Base-by-base conservation (phyloP, 129 eudicot species). In the Escallonia herrerae region DNA sequence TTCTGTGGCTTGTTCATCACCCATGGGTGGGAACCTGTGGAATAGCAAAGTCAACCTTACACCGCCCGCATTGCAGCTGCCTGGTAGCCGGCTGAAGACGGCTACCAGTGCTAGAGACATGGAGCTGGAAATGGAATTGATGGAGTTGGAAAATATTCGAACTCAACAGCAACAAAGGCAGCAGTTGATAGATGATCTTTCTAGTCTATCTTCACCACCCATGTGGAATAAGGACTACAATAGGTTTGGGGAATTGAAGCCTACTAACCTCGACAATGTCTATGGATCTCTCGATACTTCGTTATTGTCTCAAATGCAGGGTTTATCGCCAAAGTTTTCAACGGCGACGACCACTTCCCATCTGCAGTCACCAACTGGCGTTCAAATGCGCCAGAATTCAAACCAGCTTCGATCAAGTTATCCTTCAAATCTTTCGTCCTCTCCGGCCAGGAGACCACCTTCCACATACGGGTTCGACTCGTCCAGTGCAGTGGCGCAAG, bases 51-150 rank as follows among this genome's bases (percentile, higher is more conserved):
- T 76, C 52, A 81, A 76, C 49, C 53, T 66, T 44, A 83, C 90
- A 0, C 98, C 91, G 0, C 96, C 99, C 0, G 76, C 84, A 14
- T 58, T 89, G 64, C 96, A 86, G 70, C 89, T 93, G 3, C 85
- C 91, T 0, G 96, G 95, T 22, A 93, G 99, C 65, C 82, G 99
- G 22, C 73, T 93, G 63, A 88, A 87, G 90, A 61, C 96, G 3
- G 66, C 89, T 22, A 41, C 80, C 13, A 81, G 64, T 60, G 99
- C 99, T 8, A 57, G 99, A 53, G 99, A 93, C 57, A 52, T 88
- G 52, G 95, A 89, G 6, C 56, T 86, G 68, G 95, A 91, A 42
- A 40, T 85, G 61, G 87, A 90, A 67, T 46, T 90, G 33, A 66
- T 84, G 8, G 80, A 83, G 43, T 71, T 81, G 56, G 85, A 80